Percentiles rank a stretch among this genome's conserved stretches.
phyloP scores from a whole-genome alignment of 2,329 filamentous ascomycete species.

The Talaromyces verruculosus region DNA sequence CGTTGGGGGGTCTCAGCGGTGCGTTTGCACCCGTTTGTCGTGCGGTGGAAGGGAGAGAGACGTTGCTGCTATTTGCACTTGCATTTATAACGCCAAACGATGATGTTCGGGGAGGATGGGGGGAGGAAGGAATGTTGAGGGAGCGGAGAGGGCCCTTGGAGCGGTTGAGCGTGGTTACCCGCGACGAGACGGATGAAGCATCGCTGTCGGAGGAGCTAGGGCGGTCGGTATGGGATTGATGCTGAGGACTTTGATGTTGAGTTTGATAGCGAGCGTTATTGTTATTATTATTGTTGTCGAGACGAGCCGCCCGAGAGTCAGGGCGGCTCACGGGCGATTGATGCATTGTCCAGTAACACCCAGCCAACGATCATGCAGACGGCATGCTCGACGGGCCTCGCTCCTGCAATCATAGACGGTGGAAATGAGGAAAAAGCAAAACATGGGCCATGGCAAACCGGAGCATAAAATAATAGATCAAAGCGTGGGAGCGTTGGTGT shows the following conservation, averaged over 20 bases:
- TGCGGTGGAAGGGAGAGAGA: constrained; percentile 37
- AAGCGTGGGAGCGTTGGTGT: not conserved
- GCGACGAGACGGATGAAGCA: constrained; percentile 47
- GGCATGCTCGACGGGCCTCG: constrained; percentile 11
- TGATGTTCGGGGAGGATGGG: constrained; percentile 31
- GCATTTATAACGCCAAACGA: constrained; percentile 27
- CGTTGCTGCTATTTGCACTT: constrained; percentile 34
- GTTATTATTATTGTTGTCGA: not conserved
- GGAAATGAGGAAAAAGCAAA: not conserved
- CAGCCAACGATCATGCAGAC: constrained; percentile 20
- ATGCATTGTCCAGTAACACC: constrained; percentile 20
- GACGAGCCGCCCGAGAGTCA: constrained; percentile 19
- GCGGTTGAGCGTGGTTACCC: constrained; percentile 45
- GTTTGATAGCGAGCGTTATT: constrained; percentile 8
- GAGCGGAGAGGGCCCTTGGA: constrained; percentile 41
- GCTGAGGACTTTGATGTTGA: not conserved
- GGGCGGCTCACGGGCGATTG: constrained; percentile 19
- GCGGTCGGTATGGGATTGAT: constrained; percentile 25
- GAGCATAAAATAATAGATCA: not conserved
- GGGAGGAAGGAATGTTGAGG: constrained; percentile 30
- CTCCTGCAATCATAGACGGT: constrained; percentile 12
- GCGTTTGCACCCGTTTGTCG: constrained; percentile 29
- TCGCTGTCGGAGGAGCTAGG: constrained; percentile 46
- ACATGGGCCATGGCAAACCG: not conserved
- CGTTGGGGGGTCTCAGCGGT: constrained; percentile 16